Evolutionary conservation across 1,284 basidiomycete genomes (phyloP).

Genomic region (Ustilago shanxiensis): DNA sequence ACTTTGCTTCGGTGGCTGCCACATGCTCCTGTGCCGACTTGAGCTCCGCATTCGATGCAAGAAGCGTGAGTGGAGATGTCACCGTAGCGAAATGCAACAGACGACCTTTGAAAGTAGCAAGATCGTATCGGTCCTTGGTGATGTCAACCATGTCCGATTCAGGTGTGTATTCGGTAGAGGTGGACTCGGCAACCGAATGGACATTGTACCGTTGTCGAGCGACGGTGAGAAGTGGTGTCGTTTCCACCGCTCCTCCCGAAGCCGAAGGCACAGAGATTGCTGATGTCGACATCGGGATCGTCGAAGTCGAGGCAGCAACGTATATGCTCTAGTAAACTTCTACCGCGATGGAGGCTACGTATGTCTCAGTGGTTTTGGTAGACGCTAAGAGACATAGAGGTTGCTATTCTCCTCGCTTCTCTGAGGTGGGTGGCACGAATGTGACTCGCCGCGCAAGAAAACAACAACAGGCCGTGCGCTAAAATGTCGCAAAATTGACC

Average conservation of each 20-base stretch:
- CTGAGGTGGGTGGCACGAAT: neutral
- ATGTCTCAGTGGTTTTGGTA: neutral
- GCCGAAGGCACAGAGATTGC: slow-evolving; percentile 16
- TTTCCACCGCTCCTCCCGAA: slow-evolving; percentile 15
- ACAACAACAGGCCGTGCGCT: neutral
- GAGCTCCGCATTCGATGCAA: slow-evolving; percentile 69
- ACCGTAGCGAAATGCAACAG: slow-evolving; percentile 73
- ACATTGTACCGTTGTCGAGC: slow-evolving; percentile 32
- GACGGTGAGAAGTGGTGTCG: slow-evolving; percentile 27
- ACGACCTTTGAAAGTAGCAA: slow-evolving; percentile 70
- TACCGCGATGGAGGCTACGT: neutral
- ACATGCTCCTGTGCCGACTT: slow-evolving; percentile 47
- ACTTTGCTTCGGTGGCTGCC: slow-evolving; percentile 32
- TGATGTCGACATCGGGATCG: slow-evolving; percentile 22
- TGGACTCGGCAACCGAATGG: slow-evolving; percentile 31
- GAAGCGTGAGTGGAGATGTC: slow-evolving; percentile 74
- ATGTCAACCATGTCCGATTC: slow-evolving; percentile 40
- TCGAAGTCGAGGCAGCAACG: neutral
- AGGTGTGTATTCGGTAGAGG: slow-evolving; percentile 16
- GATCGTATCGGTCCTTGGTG: slow-evolving; percentile 49
- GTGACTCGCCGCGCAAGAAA: neutral
- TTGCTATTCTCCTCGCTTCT: no score
- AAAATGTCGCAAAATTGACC: neutral
- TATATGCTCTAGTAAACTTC: neutral
- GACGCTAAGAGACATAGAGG: neutral